phyloP scores from a whole-genome alignment of 176 grass and related monocot genomes.

The Oryza longistaminata region DNA sequence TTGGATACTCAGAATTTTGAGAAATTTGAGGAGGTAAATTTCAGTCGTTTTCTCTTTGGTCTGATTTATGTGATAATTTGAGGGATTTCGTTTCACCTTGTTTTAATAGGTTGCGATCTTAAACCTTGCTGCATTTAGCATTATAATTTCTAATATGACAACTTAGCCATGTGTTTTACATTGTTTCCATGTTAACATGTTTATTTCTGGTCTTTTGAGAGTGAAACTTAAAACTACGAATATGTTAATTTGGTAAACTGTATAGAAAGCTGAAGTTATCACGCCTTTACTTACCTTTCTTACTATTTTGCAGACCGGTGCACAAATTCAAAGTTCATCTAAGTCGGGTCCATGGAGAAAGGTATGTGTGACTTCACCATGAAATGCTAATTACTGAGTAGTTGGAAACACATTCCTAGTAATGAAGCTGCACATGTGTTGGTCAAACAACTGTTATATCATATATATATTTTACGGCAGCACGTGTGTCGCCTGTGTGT shows the following conservation, averaged over 20 bases:
- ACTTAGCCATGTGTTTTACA: neutral
- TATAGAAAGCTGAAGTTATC: slow-evolving; percentile 21
- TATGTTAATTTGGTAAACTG: neutral
- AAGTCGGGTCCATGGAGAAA: slow-evolving; percentile 99
- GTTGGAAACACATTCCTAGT: slow-evolving; percentile 2
- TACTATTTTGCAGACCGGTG: slow-evolving; percentile 56
- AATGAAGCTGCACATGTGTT: slow-evolving; percentile 3
- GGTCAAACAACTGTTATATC: slow-evolving; percentile 3
- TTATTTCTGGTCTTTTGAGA: neutral
- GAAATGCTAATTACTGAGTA: slow-evolving; percentile 1
- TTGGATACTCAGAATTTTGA: slow-evolving; percentile 97
- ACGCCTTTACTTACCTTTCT: slow-evolving; percentile 14
- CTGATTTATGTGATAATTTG: neutral
- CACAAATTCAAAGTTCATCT: slow-evolving; percentile 80
- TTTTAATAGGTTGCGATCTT: too few relatives aligned
- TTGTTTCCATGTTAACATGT: slow-evolving; percentile 17
- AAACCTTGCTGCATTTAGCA: neutral
- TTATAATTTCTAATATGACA: neutral
- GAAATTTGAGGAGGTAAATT: slow-evolving; percentile 82
- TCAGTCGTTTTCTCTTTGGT: slow-evolving; percentile 5
- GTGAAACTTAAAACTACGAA: neutral
- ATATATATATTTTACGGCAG: neutral
- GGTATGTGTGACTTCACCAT: slow-evolving; percentile 46
- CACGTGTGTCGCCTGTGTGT: neutral
- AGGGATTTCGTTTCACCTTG: neutral